Base-by-base conservation (phyloP, 176 grass and related monocot genomes). In the Eragrostis nindensis region DNA sequence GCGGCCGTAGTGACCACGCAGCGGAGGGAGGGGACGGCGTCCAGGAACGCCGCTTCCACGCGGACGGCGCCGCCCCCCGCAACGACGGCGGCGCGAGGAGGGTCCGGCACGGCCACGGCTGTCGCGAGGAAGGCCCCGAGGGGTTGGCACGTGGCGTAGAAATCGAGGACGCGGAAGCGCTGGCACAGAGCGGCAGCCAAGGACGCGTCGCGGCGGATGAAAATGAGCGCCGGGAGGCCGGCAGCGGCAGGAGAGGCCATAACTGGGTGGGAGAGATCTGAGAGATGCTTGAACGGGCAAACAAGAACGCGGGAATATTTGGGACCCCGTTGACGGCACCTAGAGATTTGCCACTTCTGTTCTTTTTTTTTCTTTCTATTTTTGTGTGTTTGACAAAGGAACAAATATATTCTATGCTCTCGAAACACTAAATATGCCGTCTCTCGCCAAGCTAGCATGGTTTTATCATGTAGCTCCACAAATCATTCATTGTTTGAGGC, bases 1-100 rank as follows among this genome's bases (percentile, higher is more conserved):
- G 74, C 26, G 17, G 43, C 84, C 54, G 82, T 83, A 50, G 12
- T 62, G 62, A 95, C 13, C 21, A 92, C 13, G 69, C 68, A 88
- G 62, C 78, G 49, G 32, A 95, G 17, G n/a, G 83, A 78, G 0
- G 87, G 87, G 4, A 73, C 55, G 11, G 70, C 60, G 63, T 80
- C 63, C 1, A 92, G 54, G 64, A 88, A 55, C 19, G 21, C 44
- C 2, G 49, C 7, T 50, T 87, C 74, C 5, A 84, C 75, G 7
- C 19, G 54, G 38, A 73, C 5, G 13, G 2, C 1, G 39, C 71
- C 19, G 65, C 50, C 69, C 6, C 32, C 53, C 24, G 69, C 6
- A 27, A 92, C 18, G 61, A 88, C 24, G 0, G 65, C 79, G 18
- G 71, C 78, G 9, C 74, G 57, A 9, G 87, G 62, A 1, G 80